Evolutionary conservation across 106 monocot genomes (phyloP).

Genomic region (Acorus calamus): DNA sequence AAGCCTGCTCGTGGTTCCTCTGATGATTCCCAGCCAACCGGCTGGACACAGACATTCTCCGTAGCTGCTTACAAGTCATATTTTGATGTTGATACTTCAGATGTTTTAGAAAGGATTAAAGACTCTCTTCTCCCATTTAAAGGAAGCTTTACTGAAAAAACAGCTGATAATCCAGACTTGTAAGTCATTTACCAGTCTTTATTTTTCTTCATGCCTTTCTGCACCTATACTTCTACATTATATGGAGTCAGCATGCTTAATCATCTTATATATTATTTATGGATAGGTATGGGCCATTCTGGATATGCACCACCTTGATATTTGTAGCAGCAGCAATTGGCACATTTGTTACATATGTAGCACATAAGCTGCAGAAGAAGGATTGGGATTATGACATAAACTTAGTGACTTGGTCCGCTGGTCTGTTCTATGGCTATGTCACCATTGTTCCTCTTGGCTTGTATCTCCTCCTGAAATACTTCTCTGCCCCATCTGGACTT

Average conservation of each 20-base stretch:
- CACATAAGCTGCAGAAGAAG: constrained; percentile 83
- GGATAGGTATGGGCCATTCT: constrained; percentile 83
- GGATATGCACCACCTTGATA: constrained; percentile 95
- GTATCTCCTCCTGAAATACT: constrained; percentile 80
- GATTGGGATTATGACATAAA: constrained; percentile 93
- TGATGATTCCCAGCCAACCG: constrained; percentile 22
- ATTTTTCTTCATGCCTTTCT: background rate
- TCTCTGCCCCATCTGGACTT: constrained; percentile 78
- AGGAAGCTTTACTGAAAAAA: constrained; percentile 55
- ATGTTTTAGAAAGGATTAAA: constrained; percentile 64
- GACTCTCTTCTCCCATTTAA: constrained; percentile 63
- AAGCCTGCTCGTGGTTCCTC: constrained; percentile 31
- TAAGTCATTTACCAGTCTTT: constrained; percentile 12
- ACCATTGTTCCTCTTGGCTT: constrained; percentile 66
- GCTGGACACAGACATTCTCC: constrained; percentile 47
- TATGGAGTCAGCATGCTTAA: background rate
- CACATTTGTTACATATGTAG: constrained; percentile 80
- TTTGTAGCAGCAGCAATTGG: constrained; percentile 90
- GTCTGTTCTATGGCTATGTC: constrained; percentile 89
- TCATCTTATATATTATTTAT: background rate
- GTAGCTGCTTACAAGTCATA: constrained; percentile 59
- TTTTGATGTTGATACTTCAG: constrained; percentile 65
- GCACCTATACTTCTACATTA: background rate
- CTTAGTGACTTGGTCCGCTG: constrained; percentile 86
- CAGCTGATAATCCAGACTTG: constrained; percentile 60